Percentiles rank a stretch among this genome's conserved stretches.
Evolutionary conservation across 139 green algal genomes (phyloP).

Genomic region (Volvox reticuliferus): DNA sequence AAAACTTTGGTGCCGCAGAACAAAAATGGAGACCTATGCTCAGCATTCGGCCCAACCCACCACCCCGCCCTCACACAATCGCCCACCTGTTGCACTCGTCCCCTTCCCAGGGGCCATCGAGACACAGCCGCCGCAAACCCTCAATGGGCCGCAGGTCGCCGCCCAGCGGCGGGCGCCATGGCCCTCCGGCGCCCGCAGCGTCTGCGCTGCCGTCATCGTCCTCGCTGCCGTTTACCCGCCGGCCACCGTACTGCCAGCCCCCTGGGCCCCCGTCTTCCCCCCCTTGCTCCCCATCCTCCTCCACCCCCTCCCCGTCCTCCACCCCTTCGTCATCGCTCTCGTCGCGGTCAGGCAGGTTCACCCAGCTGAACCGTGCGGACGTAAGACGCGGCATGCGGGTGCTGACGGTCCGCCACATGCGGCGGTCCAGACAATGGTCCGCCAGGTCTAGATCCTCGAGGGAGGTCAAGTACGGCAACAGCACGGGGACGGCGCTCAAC

Average conservation of each 20-base stretch:
- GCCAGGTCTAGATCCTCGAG: slow-evolving; percentile 14
- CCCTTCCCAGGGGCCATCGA: slow-evolving; percentile 8
- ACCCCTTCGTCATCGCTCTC: neutral
- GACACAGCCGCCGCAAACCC: neutral
- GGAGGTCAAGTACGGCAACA: slow-evolving; percentile 7
- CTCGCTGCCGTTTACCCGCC: no score
- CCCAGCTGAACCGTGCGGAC: slow-evolving; percentile 3
- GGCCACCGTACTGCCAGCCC: neutral
- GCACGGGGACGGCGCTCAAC: neutral
- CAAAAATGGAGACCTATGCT: no score
- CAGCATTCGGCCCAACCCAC: no score
- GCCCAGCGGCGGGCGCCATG: neutral
- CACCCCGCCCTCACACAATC: neutral
- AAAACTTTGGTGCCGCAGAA: no score
- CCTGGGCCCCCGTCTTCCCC: neutral
- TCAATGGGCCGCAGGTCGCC: neutral
- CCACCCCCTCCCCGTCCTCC: neutral
- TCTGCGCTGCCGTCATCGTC: neutral
- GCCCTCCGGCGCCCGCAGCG: no score
- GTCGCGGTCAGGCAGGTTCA: neutral
- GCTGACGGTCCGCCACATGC: neutral
- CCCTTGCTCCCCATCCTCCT: neutral
- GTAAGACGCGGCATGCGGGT: neutral
- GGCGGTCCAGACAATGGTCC: neutral
- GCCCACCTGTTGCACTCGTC: slow-evolving; percentile 24